Base-by-base conservation (phyloP, 2,329 filamentous ascomycete species). In the Apiospora phragmitis region DNA sequence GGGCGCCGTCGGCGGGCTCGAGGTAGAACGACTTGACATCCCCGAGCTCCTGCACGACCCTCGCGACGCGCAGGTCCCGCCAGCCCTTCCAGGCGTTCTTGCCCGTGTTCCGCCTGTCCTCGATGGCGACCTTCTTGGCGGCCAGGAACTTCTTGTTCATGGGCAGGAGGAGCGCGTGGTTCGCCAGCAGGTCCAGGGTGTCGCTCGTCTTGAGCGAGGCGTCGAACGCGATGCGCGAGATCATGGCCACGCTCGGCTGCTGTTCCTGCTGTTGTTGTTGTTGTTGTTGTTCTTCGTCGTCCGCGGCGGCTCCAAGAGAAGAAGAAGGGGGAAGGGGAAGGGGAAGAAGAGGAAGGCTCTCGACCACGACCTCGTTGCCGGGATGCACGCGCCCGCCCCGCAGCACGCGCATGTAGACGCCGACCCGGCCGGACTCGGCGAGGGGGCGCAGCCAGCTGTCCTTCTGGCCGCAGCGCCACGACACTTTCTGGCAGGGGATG, bases 391-490 rank as follows among this genome's bases (percentile, higher is more conserved):
- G 70, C 12, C 75, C 75, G 11, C 74, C 72, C 6, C 47, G 67
- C 8, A 77, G 68, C 18, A 77, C 75, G 12, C 72, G 71, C 14
- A 76, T 51, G 62, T 75, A 76, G 21, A 74, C 71, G 1, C 75
- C 76, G 11, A 75, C 70, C 21, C 73, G 73, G 1, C 75, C 74
- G 35, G 72, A 73, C 8, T 68, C 71, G 14, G 74, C 75, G 43
- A 77, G 71, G 11, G 73, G 43, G 18, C 71, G 51, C 4, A 77
- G 74, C 75, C 75, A 76, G 32, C 70, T 43, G 38, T 76, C 72
- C 49, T 73, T 76, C 68, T 77, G 75, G 7, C 73, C 73, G 68
- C 75, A 77, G 35, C 75, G 69, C 75, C 76, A 77, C 2, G 75
- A 69, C 12, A 77, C 67, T 59, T 77, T 76, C n/a, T 69, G 65